Evolutionary conservation across 1,284 basidiomycete species (phyloP).

Genomic region (Afroboletus lepidellus): DNA sequence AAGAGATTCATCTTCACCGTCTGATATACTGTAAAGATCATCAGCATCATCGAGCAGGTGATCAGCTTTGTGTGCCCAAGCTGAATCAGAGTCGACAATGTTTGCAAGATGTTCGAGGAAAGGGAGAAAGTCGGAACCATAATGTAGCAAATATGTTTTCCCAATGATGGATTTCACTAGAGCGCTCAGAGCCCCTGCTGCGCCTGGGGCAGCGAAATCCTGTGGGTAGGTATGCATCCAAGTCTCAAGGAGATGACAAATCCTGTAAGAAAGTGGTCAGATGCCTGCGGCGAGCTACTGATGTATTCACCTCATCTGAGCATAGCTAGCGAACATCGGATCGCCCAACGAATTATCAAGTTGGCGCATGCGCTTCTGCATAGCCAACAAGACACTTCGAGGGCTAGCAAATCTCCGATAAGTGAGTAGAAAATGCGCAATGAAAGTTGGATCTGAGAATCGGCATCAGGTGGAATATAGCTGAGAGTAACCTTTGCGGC

Average conservation of each 20-base stretch:
- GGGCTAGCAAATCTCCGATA: slow-evolving; percentile 78
- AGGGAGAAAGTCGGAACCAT: slow-evolving; percentile 75
- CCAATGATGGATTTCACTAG: slow-evolving; percentile 73
- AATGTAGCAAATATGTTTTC: slow-evolving; percentile 77
- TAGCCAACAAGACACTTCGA: slow-evolving; percentile 70
- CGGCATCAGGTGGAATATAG: slow-evolving; percentile 11
- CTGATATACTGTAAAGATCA: slow-evolving; percentile 51
- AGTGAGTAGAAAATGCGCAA: slow-evolving; percentile 75
- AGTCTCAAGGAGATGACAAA: slow-evolving; percentile 70
- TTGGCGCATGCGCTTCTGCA: slow-evolving; percentile 80
- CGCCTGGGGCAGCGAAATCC: slow-evolving; percentile 74
- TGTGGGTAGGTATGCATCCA: slow-evolving; percentile 73
- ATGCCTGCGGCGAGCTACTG: background rate
- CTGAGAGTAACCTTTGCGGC: background rate
- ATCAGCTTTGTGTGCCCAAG: slow-evolving; percentile 69
- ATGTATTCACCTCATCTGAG: slow-evolving; percentile 68
- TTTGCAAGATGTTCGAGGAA: slow-evolving; percentile 66
- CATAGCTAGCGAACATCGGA: slow-evolving; percentile 79
- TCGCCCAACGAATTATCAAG: slow-evolving; percentile 70
- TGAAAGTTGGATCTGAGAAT: slow-evolving; percentile 63
- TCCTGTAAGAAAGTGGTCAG: slow-evolving; percentile 41
- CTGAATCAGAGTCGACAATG: slow-evolving; percentile 60
- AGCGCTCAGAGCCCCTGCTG: slow-evolving; percentile 67
- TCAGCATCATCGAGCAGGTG: slow-evolving; percentile 60
- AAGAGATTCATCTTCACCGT: slow-evolving; percentile 45